Conservation (phyloP, 2,329 filamentous ascomycete genomes). For the Exserohilum turcica region DNA sequence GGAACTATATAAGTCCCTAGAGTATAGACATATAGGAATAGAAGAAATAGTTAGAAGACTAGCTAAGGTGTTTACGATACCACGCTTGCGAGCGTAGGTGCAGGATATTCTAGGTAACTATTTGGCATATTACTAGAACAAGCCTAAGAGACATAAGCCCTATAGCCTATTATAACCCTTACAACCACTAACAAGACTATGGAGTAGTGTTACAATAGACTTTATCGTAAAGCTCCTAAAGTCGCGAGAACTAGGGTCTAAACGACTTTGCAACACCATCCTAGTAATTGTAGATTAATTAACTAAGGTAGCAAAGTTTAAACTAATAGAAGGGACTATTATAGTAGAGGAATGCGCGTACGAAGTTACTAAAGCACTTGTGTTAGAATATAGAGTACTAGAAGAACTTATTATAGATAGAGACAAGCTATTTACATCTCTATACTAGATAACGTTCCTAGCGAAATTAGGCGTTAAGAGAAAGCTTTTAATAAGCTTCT, state of each 20-base stretch:
- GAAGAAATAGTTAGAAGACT: background rate
- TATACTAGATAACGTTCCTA: conserved; percentile 1
- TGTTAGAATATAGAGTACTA: background rate
- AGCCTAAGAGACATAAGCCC: background rate
- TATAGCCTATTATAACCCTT: background rate
- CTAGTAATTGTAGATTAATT: background rate
- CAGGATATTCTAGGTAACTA: no score
- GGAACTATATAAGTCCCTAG: no score
- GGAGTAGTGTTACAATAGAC: background rate
- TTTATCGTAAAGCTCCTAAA: background rate
- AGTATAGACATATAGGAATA: no score
- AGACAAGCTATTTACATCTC: background rate
- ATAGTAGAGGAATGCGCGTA: no score
- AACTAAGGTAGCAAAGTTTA: no score
- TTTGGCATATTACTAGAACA: background rate
- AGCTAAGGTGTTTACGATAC: background rate
- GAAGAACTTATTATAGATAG: background rate
- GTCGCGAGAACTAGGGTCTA: background rate
- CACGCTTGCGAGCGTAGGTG: background rate
- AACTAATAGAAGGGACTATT: no score
- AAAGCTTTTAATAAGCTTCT: no score
- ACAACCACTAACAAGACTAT: background rate
- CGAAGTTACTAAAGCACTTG: background rate
- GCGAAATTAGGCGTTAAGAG: background rate
- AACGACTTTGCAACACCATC: background rate